Evolutionary conservation across 805 yeast genomes (phyloP).

Genomic region (Saccharomycopsis sp.): DNA sequence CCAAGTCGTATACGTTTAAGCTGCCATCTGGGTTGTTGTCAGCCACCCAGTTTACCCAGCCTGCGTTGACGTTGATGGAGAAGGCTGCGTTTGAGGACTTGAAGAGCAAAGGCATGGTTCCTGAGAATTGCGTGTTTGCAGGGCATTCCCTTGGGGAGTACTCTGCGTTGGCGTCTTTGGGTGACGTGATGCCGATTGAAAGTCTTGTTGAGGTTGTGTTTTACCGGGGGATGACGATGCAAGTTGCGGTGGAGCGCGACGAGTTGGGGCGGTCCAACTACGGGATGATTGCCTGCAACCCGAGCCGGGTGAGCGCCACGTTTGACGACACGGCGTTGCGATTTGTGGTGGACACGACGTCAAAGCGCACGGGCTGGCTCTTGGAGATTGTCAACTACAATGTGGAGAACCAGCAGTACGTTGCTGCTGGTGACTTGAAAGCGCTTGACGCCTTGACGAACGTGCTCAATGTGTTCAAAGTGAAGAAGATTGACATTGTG

Average conservation of each 20-base stretch:
- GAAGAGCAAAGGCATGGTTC: conserved; percentile 91
- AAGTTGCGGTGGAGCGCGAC: conserved; percentile 99
- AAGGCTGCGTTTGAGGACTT: conserved; percentile 98
- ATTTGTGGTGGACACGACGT: conserved; percentile 85
- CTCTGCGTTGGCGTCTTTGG: conserved; percentile 93
- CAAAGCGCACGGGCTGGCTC: conserved; percentile 81
- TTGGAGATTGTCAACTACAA: conserved; percentile 97
- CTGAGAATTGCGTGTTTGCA: conserved; percentile 88
- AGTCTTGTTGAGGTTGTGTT: conserved; percentile 94
- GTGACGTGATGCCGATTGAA: conserved; percentile 98
- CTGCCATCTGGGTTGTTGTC: conserved; percentile 93
- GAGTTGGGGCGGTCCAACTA: conserved; percentile 91
- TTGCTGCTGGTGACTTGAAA: conserved; percentile 97
- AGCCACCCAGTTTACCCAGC: conserved; percentile 98
- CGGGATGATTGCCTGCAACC: conserved; percentile 99
- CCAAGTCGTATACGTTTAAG: conserved; percentile 79
- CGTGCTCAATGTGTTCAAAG: conserved; percentile 84
- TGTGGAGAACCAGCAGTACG: conserved; percentile 97
- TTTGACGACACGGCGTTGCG: conserved; percentile 90
- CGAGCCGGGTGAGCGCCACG: conserved; percentile 81
- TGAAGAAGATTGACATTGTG: conserved; percentile 89
- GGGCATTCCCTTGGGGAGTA: conserved; percentile 99
- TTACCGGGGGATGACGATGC: conserved; percentile 99
- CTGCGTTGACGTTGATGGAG: conserved; percentile 98
- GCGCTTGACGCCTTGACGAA: conserved; percentile 89